Conservation (phyloP, 306 rosid species). For the Cicer chorassanicum region DNA sequence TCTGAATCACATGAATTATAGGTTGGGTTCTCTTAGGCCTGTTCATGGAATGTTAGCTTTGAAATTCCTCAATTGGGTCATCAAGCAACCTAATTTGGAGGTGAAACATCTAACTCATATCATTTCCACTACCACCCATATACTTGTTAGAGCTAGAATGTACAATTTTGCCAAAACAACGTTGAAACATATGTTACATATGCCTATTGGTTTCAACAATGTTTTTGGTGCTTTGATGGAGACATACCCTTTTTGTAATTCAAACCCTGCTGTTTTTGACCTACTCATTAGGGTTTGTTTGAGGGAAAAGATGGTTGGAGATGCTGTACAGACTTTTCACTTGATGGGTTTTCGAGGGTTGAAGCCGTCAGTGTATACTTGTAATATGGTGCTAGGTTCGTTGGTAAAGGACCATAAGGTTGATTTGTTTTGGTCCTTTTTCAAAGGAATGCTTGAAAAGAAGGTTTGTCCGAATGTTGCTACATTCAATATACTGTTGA, state of each 20-base stretch:
- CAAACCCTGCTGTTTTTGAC: slow-evolving; percentile 83
- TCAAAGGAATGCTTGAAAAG: slow-evolving; percentile 66
- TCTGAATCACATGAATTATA: slow-evolving; percentile 73
- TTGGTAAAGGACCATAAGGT: slow-evolving; percentile 60
- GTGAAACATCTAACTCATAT: slow-evolving; percentile 63
- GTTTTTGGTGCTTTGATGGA: slow-evolving; percentile 70
- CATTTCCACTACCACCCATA: slow-evolving; percentile 65
- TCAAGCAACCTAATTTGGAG: slow-evolving; percentile 70
- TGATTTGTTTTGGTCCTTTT: slow-evolving; percentile 65
- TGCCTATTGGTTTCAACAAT: slow-evolving; percentile 54
- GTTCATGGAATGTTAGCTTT: slow-evolving; percentile 75
- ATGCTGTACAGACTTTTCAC: slow-evolving; percentile 62
- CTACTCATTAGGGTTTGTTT: slow-evolving; percentile 70
- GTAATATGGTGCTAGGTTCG: slow-evolving; percentile 76
- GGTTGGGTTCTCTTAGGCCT: slow-evolving; percentile 73
- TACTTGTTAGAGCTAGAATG: slow-evolving; percentile 82
- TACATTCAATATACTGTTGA: slow-evolving; percentile 70
- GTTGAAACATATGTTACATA: slow-evolving; percentile 54
- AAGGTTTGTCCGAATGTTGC: slow-evolving; percentile 63
- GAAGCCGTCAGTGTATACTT: slow-evolving; percentile 69
- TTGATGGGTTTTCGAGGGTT: slow-evolving; percentile 71
- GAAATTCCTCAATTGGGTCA: slow-evolving; percentile 76
- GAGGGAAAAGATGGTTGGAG: slow-evolving; percentile 59
- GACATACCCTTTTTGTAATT: slow-evolving; percentile 71
- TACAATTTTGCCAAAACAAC: slow-evolving; percentile 65